A percentile compares a stretch with the other conserved stretches of the same genome.
These are phyloP conservation scores for Cyberlindnera euphorbiae DNA, from an alignment of 805 yeast genomes.

Conservation along the genomic window DNA sequence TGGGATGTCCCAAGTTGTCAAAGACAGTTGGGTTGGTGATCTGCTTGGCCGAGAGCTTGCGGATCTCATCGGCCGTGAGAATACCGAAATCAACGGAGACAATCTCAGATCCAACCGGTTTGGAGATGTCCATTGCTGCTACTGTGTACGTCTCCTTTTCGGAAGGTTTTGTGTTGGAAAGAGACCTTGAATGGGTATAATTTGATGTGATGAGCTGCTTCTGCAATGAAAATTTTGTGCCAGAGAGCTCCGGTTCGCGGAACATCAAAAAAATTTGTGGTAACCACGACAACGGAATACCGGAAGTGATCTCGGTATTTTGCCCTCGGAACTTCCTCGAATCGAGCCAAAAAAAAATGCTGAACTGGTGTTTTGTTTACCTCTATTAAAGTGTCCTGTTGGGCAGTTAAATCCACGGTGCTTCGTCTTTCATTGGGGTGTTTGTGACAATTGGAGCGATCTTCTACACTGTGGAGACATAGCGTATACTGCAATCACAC, in stretches of 20 bases:
- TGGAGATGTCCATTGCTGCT: constrained; percentile 92
- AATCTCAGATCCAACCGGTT: constrained; percentile 94
- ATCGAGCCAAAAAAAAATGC: too few relatives aligned
- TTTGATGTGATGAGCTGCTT: constrained; percentile 5
- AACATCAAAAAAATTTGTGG: constrained; percentile 2
- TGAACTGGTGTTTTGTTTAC: too few relatives aligned
- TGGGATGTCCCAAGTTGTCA: constrained; percentile 94
- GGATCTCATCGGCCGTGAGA: constrained; percentile 74
- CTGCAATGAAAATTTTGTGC: constrained; percentile 10
- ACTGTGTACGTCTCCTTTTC: background rate
- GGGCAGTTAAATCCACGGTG: too few relatives aligned
- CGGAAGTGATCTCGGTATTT: background rate
- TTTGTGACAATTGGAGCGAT: too few relatives aligned
- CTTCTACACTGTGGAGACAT: too few relatives aligned
- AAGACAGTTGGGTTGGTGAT: constrained; percentile 93
- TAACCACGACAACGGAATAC: background rate
- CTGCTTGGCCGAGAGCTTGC: constrained; percentile 88
- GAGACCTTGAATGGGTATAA: too few relatives aligned
- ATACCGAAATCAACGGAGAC: constrained; percentile 89
- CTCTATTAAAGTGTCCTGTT: too few relatives aligned
- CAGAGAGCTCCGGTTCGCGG: constrained; percentile 2
- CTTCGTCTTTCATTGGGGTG: too few relatives aligned
- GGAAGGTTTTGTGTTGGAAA: too few relatives aligned
- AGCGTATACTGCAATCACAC: too few relatives aligned
- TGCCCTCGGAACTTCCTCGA: constrained; percentile 3